Evolutionary conservation across 1,284 basidiomycete species (phyloP), one percentile per base, ranked within the genome.

Genomic region (Ceratobasidium sp.): DNA sequence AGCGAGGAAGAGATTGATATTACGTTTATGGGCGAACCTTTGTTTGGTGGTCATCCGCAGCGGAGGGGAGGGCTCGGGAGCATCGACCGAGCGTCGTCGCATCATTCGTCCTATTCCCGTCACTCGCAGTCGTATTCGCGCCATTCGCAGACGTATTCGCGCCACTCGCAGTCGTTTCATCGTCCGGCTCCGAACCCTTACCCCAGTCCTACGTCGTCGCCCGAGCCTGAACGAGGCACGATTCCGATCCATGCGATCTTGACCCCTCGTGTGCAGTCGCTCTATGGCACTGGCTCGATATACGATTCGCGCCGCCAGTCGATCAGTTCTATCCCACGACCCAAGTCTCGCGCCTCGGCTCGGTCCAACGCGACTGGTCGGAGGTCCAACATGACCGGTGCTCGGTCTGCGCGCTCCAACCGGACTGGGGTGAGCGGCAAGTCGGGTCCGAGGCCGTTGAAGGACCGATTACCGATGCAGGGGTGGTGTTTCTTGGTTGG

Each of bases 401-500:
- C 52, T 34, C 60, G 42, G 20, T 52, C 52, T 10, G 53, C 54
- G 20, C 49, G 54, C 10, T 56, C 45, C 15, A 56, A 57, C 25
- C n/a, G 42, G 25, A 57, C 60, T 31, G 54, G 52, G 20, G 47
- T 42, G n/a, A 47, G 58, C 35, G 40, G 55, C 20, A 40, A 40
- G 2, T 31, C 17, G 1, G 42, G 45, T 15, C 45, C 43, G 7
- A 65, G 22, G 27, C 42, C n/a, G 17, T 32, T 40, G 54, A 45
- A 52, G 22, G 60, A 69, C 5, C 31, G 53, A 15, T 55, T 71
- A 32, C 70, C 72, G 12, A 22, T 68, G 17, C 72, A 73, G 34
- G 72, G 72, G n/a, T 73, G 72, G 72, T 72, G 72, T 27, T 73
- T 73, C 50, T 49, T 73, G 22, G 29, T 67, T 52, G 72, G 72